Evolutionary conservation across 2,329 filamentous ascomycete species (phyloP), one percentile per base, ranked within the genome.

Genomic region (Xylaria sp.): DNA sequence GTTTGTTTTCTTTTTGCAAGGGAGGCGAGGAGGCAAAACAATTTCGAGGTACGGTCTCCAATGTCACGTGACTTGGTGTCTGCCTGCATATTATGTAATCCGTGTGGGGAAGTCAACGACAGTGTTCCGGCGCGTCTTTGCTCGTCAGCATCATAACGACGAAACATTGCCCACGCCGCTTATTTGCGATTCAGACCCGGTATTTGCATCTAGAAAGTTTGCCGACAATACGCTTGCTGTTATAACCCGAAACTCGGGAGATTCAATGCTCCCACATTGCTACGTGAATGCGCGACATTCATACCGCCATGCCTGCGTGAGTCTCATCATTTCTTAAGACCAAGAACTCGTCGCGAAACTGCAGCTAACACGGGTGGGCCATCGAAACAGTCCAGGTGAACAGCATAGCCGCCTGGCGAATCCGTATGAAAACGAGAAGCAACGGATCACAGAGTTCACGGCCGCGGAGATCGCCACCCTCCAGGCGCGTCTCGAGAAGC

Each of bases 401-500:
- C 88, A 91, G 73, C 85, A 88, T 74, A 82, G 79, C 64, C 72
- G 72, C 56, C 80, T 83, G 70, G 74, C 77, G 69, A 97, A 97
- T 71, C 92, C 92, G 6, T 99, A 94, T 74, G 87, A 91, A 73
- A 89, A 93, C 67, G 73, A 77, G 1, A 82, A 81, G 70, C 84
- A 82, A 54, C 84, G 84, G 48, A 82, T 96, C 35, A 87, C 83
- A 55, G 85, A 90, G 71, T 99, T 91, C 78, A 96, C 92, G 0
- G 91, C 92, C n/a, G 81, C 85, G 67, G 88, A 99, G 72, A 93
- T 97, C 60, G 92, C 92, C 19, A 93, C 91, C 0, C 80, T 99
- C 11, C 90, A 96, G 70, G 85, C 85, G 65, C 87, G 91, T 37
- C 84, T 99, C 35, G 90, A 97, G 71, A 95, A 92, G 71, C 92